Conservation (phyloP, 495 filamentous ascomycete species). For the Lasiosphaeria miniovina region DNA sequence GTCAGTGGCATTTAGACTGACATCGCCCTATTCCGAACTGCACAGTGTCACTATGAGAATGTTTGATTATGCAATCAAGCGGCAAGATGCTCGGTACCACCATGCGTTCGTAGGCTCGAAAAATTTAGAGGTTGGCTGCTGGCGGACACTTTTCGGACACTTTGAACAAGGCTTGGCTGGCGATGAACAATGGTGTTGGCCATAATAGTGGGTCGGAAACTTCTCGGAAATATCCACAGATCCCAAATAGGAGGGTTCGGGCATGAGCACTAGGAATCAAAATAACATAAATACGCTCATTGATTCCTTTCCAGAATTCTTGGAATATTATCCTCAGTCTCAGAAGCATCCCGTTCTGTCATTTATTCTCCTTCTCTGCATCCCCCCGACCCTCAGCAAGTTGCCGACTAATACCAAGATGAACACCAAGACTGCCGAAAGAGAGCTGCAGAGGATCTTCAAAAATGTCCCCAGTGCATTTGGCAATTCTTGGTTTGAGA, state of each 20-base stretch:
- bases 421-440: conserved; percentile 10
- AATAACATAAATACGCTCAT: neutral
- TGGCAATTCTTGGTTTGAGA: conserved; percentile 23
- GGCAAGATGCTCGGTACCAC: too few relatives aligned
- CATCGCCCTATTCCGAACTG: too few relatives aligned
- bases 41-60: too few relatives aligned
- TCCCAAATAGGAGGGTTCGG: too few relatives aligned
- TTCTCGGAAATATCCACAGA: conserved; percentile 2
- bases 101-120: too few relatives aligned
- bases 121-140: too few relatives aligned
- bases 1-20: too few relatives aligned
- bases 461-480: conserved; percentile 12
- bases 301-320: neutral
- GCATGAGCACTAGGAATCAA: neutral
- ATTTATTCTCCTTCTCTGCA: neutral
- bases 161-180: neutral
- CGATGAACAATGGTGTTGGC: too few relatives aligned
- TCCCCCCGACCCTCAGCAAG: neutral
- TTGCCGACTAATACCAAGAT: conserved; percentile 13
- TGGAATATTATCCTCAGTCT: neutral
- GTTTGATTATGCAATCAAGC: too few relatives aligned
- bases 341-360: neutral
- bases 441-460: conserved; percentile 31
- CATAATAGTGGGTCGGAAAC: neutral
- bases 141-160: conserved; percentile 10